Percentiles rank a stretch among this genome's conserved stretches.
Conservation (phyloP, 495 filamentous ascomycete genomes). For the Rostrohypoxylon terebratum region DNA sequence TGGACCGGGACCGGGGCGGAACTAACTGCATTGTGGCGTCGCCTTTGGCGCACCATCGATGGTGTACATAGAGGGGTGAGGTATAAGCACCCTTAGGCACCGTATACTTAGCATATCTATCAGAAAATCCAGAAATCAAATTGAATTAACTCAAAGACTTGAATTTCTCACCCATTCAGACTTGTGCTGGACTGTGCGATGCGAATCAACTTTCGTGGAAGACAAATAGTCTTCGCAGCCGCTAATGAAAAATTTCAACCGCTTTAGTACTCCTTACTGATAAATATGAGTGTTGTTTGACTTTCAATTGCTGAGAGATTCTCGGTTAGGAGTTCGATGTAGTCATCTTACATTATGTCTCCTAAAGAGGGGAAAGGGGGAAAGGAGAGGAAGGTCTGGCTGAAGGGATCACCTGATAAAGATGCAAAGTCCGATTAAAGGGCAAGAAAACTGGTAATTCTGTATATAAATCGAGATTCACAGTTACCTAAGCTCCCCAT, state of each 20-base stretch:
- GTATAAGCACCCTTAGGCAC: constrained; percentile 18
- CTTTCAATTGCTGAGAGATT: not conserved
- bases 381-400: not conserved
- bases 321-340: not conserved
- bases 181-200: not conserved
- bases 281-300: not conserved
- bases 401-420: not conserved
- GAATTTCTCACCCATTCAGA: not conserved
- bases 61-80: not conserved
- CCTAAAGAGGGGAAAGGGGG: not conserved
- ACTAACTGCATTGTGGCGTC: not conserved
- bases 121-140: not conserved
- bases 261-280: not conserved
- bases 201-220: not conserved
- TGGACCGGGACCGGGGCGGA: not conserved
- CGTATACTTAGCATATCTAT: constrained; percentile 11
- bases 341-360: not conserved
- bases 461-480: not conserved
- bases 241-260: not conserved
- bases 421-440: not conserved
- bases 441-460: not conserved
- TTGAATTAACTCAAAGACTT: not conserved
- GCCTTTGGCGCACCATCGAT: not conserved
- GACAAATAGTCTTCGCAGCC: not conserved
- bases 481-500: not conserved